A percentile compares a stretch with the other conserved stretches of the same genome.
Evolutionary conservation across 805 yeast species (phyloP).

Genomic region (Kurtzmaniella cleridarum): DNA sequence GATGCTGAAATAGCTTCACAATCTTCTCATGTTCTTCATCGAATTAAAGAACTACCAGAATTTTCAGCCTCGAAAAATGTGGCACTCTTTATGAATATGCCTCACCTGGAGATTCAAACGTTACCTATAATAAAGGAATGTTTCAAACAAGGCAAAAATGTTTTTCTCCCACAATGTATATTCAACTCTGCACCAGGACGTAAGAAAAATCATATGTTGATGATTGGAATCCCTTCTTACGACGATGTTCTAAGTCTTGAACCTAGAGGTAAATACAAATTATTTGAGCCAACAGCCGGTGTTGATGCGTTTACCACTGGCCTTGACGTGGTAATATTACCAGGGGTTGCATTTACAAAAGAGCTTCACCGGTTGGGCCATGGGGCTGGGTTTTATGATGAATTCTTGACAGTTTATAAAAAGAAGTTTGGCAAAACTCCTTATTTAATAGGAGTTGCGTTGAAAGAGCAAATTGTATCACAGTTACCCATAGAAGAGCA

Average conservation of each 20-base stretch:
- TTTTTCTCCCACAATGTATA: slow-evolving; percentile 55
- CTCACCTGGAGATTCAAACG: slow-evolving; percentile 63
- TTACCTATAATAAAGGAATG: slow-evolving; percentile 45
- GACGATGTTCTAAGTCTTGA: slow-evolving; percentile 40
- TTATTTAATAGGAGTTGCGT: slow-evolving; percentile 55
- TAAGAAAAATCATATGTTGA: slow-evolving; percentile 42
- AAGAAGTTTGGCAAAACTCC: slow-evolving; percentile 27
- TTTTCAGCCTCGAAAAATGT: slow-evolving; percentile 44
- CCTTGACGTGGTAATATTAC: slow-evolving; percentile 71
- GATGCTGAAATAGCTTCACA: slow-evolving; percentile 16
- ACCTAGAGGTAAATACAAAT: slow-evolving; percentile 64
- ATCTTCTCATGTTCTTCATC: slow-evolving; percentile 16
- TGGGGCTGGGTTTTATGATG: slow-evolving; percentile 93
- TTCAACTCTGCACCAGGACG: slow-evolving; percentile 22
- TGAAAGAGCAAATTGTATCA: slow-evolving; percentile 55
- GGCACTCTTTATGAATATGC: slow-evolving; percentile 78
- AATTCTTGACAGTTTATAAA: slow-evolving; percentile 27
- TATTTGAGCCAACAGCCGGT: slow-evolving; percentile 58
- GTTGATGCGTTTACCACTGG: slow-evolving; percentile 19
- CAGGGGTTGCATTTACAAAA: slow-evolving; percentile 76
- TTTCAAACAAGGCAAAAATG: slow-evolving; percentile 43
- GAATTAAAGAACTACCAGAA: slow-evolving; percentile 19
- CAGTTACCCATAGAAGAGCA: slow-evolving; percentile 55
- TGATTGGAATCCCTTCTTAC: slow-evolving; percentile 44
- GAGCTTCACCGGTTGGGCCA: slow-evolving; percentile 67